Evolutionary conservation across 2,329 filamentous ascomycete genomes (phyloP), one percentile per base, ranked within the genome.

Genomic region (Cladosporium oxysporum): DNA sequence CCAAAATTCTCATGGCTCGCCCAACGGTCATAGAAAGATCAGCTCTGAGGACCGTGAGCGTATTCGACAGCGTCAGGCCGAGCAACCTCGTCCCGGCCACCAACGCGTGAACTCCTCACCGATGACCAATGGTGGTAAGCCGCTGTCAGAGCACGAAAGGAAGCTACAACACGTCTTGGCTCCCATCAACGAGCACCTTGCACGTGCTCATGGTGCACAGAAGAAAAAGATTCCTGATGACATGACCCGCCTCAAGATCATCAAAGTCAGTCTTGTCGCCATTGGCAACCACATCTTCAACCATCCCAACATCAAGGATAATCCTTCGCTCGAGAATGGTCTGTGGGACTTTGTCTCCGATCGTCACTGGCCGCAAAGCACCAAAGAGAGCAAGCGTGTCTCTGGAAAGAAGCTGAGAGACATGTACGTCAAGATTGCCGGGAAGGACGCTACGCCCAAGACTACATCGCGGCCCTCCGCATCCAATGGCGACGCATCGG

Each of bases 261-360:
- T 90, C 73, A 88, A 88, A 71, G 79, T 81, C 31, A 85, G 89
- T 72, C 78, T 90, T 44, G 80, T 88, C 50, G 82, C 82, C 5
- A 87, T 90, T 75, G 88, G 88, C 62, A 84, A 85, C 65, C 89
- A 88, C 71, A 84, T 90, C 68, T 83, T 85, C 59, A 79, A 81
- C 33, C 77, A 82, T 26, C 44, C 53, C 8, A 29, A 55, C 12
- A 47, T 52, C 21, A 70, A 74, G 55, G 50, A 47, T 7, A 67
- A 70, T 55, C 69, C 69, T 12, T 64, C 64, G 16, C 65, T 75
- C 21, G 74, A 76, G 35, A 71, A 74, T 50, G 71, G 71, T 53
- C 68, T 78, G 18, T 79, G 77, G 77, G 71, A 76, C 14, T 77
- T 74, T 62, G 73, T 78, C 10, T 71, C 71, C 21, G 70, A 74